Conservation (phyloP, 2,329 filamentous ascomycete genomes). For the Fusarium proliferatum region DNA sequence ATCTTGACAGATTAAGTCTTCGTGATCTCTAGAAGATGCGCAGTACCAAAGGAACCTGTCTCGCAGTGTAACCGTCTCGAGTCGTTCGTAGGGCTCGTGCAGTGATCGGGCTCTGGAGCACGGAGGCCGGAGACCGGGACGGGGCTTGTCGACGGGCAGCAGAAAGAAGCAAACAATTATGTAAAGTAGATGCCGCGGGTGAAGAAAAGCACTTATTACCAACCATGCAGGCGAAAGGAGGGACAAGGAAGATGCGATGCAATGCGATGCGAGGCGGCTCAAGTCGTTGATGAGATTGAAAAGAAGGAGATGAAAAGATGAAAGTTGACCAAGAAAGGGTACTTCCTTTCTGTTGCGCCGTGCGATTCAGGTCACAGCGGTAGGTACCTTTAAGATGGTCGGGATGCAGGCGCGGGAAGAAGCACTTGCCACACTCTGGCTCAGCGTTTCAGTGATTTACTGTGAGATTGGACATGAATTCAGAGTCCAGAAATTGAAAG, state of each 20-base stretch:
- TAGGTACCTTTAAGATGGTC: neutral
- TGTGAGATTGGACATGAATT: neutral
- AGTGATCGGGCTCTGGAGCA: conserved; percentile 21
- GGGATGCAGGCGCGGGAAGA: conserved; percentile 26
- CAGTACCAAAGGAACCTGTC: conserved; percentile 14
- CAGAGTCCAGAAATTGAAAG: neutral
- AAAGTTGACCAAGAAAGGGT: conserved; percentile 19
- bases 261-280: conserved; percentile 4
- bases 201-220: conserved; percentile 35
- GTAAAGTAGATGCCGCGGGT: conserved; percentile 17
- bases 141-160: conserved; percentile 18
- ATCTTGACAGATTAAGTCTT: conserved; percentile 1
- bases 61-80: conserved; percentile 36
- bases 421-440: conserved; percentile 31
- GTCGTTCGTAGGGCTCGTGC: conserved; percentile 32
- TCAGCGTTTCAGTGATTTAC: conserved; percentile 10
- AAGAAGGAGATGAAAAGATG: conserved; percentile 35
- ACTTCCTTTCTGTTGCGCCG: conserved; percentile 37
- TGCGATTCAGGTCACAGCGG: conserved; percentile 40
- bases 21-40: conserved; percentile 3
- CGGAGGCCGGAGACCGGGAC: conserved; percentile 27
- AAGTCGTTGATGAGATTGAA: conserved; percentile 26
- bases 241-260: conserved; percentile 27
- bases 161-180: conserved; percentile 29
- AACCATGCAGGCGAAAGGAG: conserved; percentile 29